Evolutionary conservation across 2,329 filamentous ascomycete genomes (phyloP).

Genomic region (Fusarium nurragi): DNA sequence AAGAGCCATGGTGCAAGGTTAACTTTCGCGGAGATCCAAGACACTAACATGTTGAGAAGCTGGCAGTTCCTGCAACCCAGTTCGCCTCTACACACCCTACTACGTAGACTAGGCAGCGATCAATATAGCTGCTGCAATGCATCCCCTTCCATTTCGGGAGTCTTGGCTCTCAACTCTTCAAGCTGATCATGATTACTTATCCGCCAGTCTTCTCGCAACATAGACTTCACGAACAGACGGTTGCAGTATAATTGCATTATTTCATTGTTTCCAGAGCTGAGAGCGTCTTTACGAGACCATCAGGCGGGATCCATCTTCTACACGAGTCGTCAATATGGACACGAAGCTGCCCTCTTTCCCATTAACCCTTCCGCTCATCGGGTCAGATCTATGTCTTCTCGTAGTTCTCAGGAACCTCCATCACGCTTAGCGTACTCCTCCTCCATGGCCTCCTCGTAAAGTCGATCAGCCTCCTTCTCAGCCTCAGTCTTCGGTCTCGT

Average conservation of each 20-base stretch:
- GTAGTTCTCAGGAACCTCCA: constrained; percentile 54
- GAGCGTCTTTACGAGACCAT: background rate
- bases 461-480: constrained; percentile 59
- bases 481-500: constrained; percentile 60
- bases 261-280: background rate
- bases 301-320: background rate
- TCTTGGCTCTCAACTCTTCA: background rate
- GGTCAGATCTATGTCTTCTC: background rate
- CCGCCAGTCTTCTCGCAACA: background rate
- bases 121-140: background rate
- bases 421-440: constrained; percentile 66
- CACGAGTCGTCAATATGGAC: background rate
- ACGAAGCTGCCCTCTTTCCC: background rate
- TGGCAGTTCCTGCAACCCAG: background rate
- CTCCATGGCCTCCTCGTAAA: constrained; percentile 64
- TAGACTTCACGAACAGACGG: background rate
- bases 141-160: background rate
- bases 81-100: background rate
- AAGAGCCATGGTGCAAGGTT: background rate
- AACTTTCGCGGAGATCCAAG: background rate
- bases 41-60: background rate
- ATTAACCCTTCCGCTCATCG: background rate
- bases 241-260: background rate
- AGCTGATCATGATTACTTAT: background rate
- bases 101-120: background rate